Evolutionary conservation across 192 early-diverging fungal species (phyloP).

Genomic region (Pecoramyces ruminantium): DNA sequence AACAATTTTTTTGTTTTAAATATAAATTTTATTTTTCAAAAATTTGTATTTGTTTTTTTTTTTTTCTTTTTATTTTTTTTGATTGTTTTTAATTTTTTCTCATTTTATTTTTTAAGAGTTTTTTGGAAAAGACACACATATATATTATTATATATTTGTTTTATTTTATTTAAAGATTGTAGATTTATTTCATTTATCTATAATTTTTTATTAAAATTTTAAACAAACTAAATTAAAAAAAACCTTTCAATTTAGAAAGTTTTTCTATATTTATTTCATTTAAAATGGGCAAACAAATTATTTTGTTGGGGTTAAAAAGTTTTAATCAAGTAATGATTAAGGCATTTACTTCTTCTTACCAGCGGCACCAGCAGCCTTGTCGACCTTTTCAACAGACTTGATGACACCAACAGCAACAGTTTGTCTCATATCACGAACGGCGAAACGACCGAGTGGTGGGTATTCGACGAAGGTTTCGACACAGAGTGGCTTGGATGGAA

Average conservation of each 20-base stretch:
- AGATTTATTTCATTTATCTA: neutral
- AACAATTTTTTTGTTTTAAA: neutral
- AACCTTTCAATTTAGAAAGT: neutral
- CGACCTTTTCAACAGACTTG: conserved; percentile 76
- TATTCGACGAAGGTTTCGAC: conserved; percentile 86
- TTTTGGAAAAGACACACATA: neutral
- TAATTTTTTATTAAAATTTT: neutral
- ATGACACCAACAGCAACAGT: conserved; percentile 95
- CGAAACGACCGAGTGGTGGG: conserved; percentile 90
- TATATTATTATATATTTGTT: neutral
- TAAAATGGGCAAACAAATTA: neutral
- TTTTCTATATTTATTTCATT: neutral
- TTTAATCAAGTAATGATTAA: neutral
- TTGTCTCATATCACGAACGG: conserved; percentile 94
- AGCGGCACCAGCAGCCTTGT: conserved; percentile 24
- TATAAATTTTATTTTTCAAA: neutral
- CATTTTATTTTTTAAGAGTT: neutral
- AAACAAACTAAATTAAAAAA: neutral
- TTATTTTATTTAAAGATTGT: neutral
- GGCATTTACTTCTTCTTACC: neutral
- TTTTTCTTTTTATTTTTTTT: neutral
- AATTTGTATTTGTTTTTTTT: neutral
- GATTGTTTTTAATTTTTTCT: neutral
- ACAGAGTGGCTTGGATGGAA: conserved; percentile 91
- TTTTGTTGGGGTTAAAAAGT: neutral